Evolutionary conservation across 441 rosid genomes (phyloP).

Genomic region (Brassica balearica): DNA sequence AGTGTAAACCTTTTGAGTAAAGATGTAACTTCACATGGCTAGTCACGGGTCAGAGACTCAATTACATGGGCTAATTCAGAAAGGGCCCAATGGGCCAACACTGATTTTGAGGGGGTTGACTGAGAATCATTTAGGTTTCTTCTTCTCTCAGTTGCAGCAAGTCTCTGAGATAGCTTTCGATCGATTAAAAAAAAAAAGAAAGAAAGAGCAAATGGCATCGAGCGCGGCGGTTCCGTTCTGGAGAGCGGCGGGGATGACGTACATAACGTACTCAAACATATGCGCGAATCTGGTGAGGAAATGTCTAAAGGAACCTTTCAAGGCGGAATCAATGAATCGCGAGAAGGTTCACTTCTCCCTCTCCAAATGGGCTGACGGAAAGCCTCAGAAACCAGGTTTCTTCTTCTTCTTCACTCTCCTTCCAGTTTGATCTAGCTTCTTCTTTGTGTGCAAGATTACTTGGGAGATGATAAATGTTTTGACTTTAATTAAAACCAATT

Average conservation of each 20-base stretch:
- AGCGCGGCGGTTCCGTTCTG: conserved; percentile 90
- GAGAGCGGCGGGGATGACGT: conserved; percentile 97
- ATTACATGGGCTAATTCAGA: not conserved
- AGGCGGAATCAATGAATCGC: conserved; percentile 65
- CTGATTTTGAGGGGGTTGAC: conserved; percentile 8
- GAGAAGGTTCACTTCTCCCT: conserved; percentile 89
- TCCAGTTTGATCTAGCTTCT: not conserved
- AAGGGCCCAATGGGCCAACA: conserved; percentile 22
- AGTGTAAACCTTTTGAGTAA: no score
- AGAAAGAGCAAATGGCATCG: conserved; percentile 59
- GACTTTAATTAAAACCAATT: not conserved
- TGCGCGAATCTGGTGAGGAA: conserved; percentile 90
- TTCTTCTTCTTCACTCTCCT: not conserved
- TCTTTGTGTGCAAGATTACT: not conserved
- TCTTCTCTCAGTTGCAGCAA: no score
- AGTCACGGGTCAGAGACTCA: not conserved
- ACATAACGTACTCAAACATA: conserved; percentile 80
- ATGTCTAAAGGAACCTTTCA: conserved; percentile 85
- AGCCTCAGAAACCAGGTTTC: conserved; percentile 64
- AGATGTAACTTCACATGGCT: no score
- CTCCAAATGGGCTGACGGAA: conserved; percentile 76
- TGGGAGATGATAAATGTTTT: no score
- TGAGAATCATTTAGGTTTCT: not conserved
- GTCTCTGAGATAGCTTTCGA: conserved; percentile 3
- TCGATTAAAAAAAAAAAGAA: not conserved